Base-by-base conservation (phyloP, 768 basidiomycete species). In the Pluteus cervinus region DNA sequence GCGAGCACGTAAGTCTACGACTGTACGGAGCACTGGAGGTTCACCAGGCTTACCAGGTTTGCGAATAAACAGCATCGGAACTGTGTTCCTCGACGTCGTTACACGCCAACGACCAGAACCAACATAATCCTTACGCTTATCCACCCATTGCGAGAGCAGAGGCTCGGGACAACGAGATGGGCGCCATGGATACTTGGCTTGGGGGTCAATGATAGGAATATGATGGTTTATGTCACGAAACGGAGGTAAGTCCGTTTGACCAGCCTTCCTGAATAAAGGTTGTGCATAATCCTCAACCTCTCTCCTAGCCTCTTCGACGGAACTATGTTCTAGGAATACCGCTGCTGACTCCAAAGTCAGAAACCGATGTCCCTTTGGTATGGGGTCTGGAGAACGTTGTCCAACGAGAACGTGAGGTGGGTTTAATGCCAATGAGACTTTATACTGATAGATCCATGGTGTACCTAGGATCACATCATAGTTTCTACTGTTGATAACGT, bases 381-480 rank as follows among this genome's bases (percentile, higher is more conserved):
- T n/a, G n/a, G n/a, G n/a, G n/a, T n/a, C n/a, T n/a, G n/a, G n/a
- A n/a, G n/a, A n/a, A n/a, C n/a, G n/a, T n/a, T n/a, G n/a, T n/a
- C n/a, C n/a, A n/a, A n/a, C n/a, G n/a, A n/a, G n/a, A 10, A 9
- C 46, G 32, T n/a, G 32, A 35, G 45, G 21, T 0, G 53, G 54
- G 29, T 60, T 58, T 10, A 62, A 43, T 0, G 55, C 61, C 2
- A 62, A 22, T 1, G 41, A 41, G 1, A 63, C 47, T 6, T 49
- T 21, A 21, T 66, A 56, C 12, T 62, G 56, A 29, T 50, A 60
- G 12, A 61, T n/a, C 40, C 55, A 62, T 0, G 52, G 64, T 0
- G 61, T 63, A 0, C 66, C 58, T 0, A 68, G 43, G 3, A 68
- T 62, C 1, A 61, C 3, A n/a, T 73, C 58, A 25, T 71, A 69